A percentile compares a stretch with the other conserved stretches of the same genome.
Conservation (phyloP, 106 monocot genomes). For the Alisma plantagoaquatica region DNA sequence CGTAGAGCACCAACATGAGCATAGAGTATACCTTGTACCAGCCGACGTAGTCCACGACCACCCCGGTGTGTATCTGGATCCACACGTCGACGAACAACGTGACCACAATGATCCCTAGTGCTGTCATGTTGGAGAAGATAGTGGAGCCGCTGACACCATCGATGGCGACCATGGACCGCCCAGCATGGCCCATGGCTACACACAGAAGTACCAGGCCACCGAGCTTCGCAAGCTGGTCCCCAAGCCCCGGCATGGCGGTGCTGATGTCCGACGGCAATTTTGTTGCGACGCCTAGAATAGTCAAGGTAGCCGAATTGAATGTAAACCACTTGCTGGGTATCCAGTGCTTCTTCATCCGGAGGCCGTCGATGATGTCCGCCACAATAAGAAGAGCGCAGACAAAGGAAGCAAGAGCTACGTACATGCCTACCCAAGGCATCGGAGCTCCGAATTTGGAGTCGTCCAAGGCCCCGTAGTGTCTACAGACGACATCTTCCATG, state of each 20-base stretch:
- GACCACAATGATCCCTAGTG: constrained; percentile 4
- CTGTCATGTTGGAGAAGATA: background rate
- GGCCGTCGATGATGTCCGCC: background rate
- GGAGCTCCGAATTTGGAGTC: background rate
- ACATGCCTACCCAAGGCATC: constrained; percentile 5
- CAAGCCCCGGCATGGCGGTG: constrained; percentile 6
- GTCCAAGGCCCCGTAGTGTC: background rate
- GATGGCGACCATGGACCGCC: constrained; percentile 1
- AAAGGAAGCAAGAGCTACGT: constrained; percentile 3
- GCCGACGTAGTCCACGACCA: background rate
- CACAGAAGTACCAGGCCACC: constrained; percentile 5
- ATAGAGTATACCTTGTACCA: background rate
- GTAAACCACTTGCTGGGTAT: constrained; percentile 5
- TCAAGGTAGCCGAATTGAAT: constrained; percentile 11
- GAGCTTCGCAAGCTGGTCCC: constrained; percentile 12
- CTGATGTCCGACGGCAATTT: constrained; percentile 7
- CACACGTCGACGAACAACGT: constrained; percentile 5
- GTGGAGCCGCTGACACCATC: too few relatives aligned
- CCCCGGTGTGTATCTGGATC: constrained; percentile 9
- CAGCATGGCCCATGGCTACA: background rate
- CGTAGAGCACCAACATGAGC: background rate
- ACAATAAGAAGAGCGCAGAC: constrained; percentile 1
- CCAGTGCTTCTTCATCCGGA: constrained; percentile 7
- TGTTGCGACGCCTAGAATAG: constrained; percentile 3
- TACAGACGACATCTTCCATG: too few relatives aligned